phyloP scores from a whole-genome alignment of 306 rosid species.

The barrel medic (Medicago truncatula) region DNA sequence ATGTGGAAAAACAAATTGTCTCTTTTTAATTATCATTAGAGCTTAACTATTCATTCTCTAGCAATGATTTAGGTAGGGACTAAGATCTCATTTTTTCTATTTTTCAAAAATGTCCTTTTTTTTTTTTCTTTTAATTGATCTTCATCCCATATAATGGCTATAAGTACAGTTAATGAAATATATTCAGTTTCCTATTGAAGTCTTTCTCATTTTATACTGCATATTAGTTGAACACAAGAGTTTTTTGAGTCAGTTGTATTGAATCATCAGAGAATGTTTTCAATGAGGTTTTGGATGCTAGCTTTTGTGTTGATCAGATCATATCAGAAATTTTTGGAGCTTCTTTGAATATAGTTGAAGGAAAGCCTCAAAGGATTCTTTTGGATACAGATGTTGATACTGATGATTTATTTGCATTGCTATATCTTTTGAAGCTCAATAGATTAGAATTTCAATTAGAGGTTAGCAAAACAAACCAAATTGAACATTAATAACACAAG shows the following conservation, averaged over 20 bases:
- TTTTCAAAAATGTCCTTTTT: too few relatives aligned
- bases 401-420: conserved; percentile 81
- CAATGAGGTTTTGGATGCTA: conserved; percentile 49
- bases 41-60: too few relatives aligned
- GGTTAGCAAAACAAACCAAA: conserved; percentile 48
- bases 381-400: conserved; percentile 88
- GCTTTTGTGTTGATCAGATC: conserved; percentile 30
- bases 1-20: too few relatives aligned
- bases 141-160: too few relatives aligned
- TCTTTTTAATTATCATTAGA: too few relatives aligned
- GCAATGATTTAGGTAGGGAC: too few relatives aligned
- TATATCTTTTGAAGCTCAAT: conserved; percentile 89
- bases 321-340: conserved; percentile 46
- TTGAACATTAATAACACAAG: not conserved
- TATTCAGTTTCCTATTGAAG: too few relatives aligned
- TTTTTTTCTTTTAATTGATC: too few relatives aligned
- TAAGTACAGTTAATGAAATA: too few relatives aligned
- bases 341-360: conserved; percentile 49
- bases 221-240: conserved; percentile 23
- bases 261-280: conserved; percentile 42
- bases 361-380: conserved; percentile 70
- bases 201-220: conserved; percentile 14
- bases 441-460: conserved; percentile 77
- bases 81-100: too few relatives aligned
- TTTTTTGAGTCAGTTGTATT: conserved; percentile 40